A percentile compares a stretch with the other conserved stretches of the same genome.
These are phyloP conservation scores for Cicer pinnatifidum DNA, from an alignment of 306 rosid species.

Conservation along the genomic window DNA sequence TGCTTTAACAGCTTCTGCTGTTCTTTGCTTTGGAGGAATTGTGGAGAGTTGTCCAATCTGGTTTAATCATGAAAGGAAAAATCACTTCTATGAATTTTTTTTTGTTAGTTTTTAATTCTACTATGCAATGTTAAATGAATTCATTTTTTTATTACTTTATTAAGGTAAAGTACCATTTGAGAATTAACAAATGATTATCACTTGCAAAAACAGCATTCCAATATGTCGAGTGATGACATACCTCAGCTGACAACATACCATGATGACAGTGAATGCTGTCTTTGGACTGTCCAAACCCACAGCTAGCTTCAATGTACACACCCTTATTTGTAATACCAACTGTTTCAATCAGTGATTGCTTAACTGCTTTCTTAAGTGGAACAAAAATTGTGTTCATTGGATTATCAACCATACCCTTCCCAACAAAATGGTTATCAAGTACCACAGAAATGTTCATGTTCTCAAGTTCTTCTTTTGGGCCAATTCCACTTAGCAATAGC, in stretches of 20 bases:
- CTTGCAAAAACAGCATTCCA: too few relatives aligned
- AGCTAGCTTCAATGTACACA: conserved; percentile 87
- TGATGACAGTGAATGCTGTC: conserved; percentile 92
- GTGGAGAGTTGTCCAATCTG: conserved; percentile 97
- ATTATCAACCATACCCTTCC: conserved; percentile 90
- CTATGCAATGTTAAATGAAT: not conserved
- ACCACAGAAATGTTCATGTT: conserved; percentile 69
- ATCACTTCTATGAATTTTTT: not conserved
- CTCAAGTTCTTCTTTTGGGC: conserved; percentile 68
- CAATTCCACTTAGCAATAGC: conserved; percentile 88
- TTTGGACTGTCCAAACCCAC: conserved; percentile 79
- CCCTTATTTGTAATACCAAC: conserved; percentile 90
- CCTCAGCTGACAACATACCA: conserved; percentile 94
- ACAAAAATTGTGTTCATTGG: conserved; percentile 90
- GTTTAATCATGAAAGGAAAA: conserved; percentile 35
- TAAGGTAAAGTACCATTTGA: too few relatives aligned
- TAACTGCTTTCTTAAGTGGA: conserved; percentile 59
- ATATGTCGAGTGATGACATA: conserved; percentile 40
- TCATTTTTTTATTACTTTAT: too few relatives aligned
- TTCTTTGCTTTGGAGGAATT: conserved; percentile 87
- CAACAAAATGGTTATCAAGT: conserved; percentile 69
- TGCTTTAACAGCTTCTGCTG: conserved; percentile 65
- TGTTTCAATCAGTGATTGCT: conserved; percentile 75
- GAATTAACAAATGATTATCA: too few relatives aligned
- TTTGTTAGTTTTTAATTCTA: not conserved